These are phyloP conservation scores for Xylaria sp. DNA, from an alignment of 2,329 filamentous ascomycete species.

Conservation along the genomic window DNA sequence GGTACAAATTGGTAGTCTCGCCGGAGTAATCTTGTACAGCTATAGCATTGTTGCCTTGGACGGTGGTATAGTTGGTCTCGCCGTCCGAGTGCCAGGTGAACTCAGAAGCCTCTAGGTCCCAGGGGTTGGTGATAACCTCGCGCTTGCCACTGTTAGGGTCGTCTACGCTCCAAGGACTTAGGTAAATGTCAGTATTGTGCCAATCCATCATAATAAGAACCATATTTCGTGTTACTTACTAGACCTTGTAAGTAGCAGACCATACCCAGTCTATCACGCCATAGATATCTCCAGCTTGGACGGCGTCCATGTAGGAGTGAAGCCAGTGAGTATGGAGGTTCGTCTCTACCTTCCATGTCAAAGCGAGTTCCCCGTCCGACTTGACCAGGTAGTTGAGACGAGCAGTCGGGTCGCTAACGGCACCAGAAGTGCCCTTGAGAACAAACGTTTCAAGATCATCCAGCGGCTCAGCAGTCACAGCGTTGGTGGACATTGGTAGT, in stretches of 20 bases:
- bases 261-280: constrained; percentile 68
- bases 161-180: constrained; percentile 62
- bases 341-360: constrained; percentile 69
- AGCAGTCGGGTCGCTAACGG: constrained; percentile 63
- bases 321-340: constrained; percentile 68
- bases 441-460: constrained; percentile 54
- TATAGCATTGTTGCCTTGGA: constrained; percentile 68
- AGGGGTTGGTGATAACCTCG: constrained; percentile 59
- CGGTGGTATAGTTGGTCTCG: constrained; percentile 59
- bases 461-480: constrained; percentile 52
- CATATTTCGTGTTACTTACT: constrained; percentile 48
- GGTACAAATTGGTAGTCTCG: constrained; percentile 59
- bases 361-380: constrained; percentile 58
- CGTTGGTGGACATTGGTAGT: constrained; percentile 55
- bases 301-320: constrained; percentile 65
- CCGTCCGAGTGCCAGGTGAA: constrained; percentile 66
- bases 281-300: constrained; percentile 58
- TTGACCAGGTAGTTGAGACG: constrained; percentile 66
- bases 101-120: constrained; percentile 58
- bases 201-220: not conserved
- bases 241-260: constrained; percentile 67
- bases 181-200: constrained; percentile 26
- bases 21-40: constrained; percentile 63
- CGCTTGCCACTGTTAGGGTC: constrained; percentile 63
- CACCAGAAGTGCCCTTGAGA: constrained; percentile 61